Percentiles rank a stretch among this genome's conserved stretches.
Conservation (phyloP, 2,329 filamentous ascomycete genomes). For the Nemania serpens region DNA sequence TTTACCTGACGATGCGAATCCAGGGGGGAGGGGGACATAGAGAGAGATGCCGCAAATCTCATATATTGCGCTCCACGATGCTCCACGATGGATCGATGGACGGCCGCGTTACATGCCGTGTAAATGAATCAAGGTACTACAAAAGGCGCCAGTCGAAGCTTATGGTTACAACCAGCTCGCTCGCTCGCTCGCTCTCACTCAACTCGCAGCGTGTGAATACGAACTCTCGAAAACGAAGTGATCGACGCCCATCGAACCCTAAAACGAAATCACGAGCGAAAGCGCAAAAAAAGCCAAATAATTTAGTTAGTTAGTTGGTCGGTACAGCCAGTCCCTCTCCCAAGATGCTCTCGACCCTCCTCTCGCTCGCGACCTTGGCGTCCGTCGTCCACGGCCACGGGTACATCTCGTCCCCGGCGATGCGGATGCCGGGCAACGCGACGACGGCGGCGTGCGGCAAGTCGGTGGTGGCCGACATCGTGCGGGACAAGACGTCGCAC, state of each 20-base stretch:
- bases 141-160: not conserved
- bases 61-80: too few relatives aligned
- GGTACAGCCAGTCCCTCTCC: not conserved
- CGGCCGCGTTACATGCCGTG: too few relatives aligned
- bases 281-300: too few relatives aligned
- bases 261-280: too few relatives aligned
- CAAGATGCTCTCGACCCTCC: constrained; percentile 32
- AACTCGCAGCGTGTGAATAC: not conserved
- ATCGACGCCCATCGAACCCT: too few relatives aligned
- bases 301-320: too few relatives aligned
- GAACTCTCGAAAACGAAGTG: too few relatives aligned
- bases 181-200: not conserved
- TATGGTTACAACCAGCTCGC: not conserved
- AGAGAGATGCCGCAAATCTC: too few relatives aligned
- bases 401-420: constrained; percentile 34
- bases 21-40: not conserved
- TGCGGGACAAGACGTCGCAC: constrained; percentile 39
- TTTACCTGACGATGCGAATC: not conserved
- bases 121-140: not conserved
- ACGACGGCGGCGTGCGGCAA: constrained; percentile 36
- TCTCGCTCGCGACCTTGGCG: constrained; percentile 31
- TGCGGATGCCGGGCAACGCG: constrained; percentile 34
- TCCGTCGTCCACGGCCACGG: constrained; percentile 36
- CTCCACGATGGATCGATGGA: too few relatives aligned
- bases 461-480: constrained; percentile 34